Conservation (phyloP, 306 rosid genomes). For the Parietaria judaica region DNA sequence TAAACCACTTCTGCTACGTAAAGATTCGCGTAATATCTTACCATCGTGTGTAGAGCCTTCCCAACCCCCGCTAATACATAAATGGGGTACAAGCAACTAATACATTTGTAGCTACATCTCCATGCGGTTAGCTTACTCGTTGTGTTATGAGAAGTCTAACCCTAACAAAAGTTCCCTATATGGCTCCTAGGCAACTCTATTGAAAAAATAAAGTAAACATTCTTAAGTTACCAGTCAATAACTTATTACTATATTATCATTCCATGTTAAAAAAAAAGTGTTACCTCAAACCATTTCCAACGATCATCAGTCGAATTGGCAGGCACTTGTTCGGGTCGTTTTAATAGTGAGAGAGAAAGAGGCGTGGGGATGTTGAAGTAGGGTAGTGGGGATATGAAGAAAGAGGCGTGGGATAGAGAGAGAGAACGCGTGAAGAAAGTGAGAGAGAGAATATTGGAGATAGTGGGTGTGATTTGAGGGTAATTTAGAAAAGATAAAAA, state of each 20-base stretch:
- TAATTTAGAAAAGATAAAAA: no score
- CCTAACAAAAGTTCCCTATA: constrained; percentile 3
- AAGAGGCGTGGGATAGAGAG: no score
- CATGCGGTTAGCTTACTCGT: neutral
- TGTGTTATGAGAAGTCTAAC: neutral
- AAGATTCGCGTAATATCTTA: neutral
- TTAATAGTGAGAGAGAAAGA: no score
- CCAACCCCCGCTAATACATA: neutral
- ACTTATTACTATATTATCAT: neutral
- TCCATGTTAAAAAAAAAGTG: neutral
- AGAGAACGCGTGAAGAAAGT: no score
- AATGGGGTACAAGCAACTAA: neutral
- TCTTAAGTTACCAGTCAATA: neutral
- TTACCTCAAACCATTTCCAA: constrained; percentile 19
- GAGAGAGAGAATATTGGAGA: no score
- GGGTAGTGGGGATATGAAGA: no score
- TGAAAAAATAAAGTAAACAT: neutral
- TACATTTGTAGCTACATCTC: neutral
- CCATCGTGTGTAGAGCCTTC: constrained; percentile 1
- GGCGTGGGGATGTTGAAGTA: no score
- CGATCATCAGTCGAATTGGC: neutral
- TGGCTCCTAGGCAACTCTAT: constrained; percentile 8
- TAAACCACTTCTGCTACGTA: neutral
- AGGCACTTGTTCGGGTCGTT: neutral
- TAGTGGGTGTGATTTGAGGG: no score